phyloP scores from a whole-genome alignment of 257 asterid species.

The Echites panduratus region DNA sequence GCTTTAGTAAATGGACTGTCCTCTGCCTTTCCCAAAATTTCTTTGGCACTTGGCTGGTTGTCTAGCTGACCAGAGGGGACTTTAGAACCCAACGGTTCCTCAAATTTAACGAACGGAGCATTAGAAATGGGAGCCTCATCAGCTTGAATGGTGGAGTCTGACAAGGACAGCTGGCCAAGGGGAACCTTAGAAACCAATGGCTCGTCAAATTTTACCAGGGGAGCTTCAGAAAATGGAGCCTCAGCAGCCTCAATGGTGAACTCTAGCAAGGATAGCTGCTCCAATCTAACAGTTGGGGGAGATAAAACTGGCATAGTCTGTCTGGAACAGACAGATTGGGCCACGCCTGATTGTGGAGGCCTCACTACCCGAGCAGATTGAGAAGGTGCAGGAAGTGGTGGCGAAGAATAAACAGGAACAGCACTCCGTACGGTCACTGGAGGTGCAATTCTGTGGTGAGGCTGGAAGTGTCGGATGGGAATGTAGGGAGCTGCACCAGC shows the following conservation, averaged over 20 bases:
- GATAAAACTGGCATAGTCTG: slow-evolving; percentile 56
- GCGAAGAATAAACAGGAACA: slow-evolving; percentile 84
- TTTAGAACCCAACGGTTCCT: slow-evolving; percentile 27
- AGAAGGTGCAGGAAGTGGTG: slow-evolving; percentile 55
- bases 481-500: slow-evolving; percentile 86
- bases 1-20: slow-evolving; percentile 23
- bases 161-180: slow-evolving; percentile 24
- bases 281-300: slow-evolving; percentile 49
- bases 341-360: slow-evolving; percentile 46
- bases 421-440: slow-evolving; percentile 78
- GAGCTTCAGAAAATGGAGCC: slow-evolving; percentile 28
- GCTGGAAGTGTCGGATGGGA: slow-evolving; percentile 62
- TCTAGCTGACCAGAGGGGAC: slow-evolving; percentile 23
- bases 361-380: slow-evolving; percentile 45
- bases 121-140: slow-evolving; percentile 38
- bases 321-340: slow-evolving; percentile 61
- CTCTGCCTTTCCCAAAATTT: slow-evolving; percentile 8
- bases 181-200: slow-evolving; percentile 24
- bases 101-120: slow-evolving; percentile 22
- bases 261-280: slow-evolving; percentile 37
- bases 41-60: slow-evolving; percentile 13
- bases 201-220: slow-evolving; percentile 27
- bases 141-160: slow-evolving; percentile 34
- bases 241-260: slow-evolving; percentile 38
- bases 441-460: slow-evolving; percentile 66